Evolutionary conservation across 345 rosid species (phyloP), one percentile per base, ranked within the genome.

Genomic region (Acer campestre): DNA sequence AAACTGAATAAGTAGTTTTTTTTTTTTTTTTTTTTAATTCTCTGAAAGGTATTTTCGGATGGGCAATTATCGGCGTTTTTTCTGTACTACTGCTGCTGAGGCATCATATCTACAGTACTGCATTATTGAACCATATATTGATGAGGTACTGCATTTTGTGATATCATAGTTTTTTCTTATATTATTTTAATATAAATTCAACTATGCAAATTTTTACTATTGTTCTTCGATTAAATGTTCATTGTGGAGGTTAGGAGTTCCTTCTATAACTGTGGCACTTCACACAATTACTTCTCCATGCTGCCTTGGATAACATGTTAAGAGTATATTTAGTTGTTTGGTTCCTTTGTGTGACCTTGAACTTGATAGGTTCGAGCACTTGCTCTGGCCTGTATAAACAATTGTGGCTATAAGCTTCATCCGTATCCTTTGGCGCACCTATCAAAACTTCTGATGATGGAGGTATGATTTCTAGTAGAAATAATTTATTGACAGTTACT

Each of bases 391-490:
- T 89, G 85, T 80, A 86, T 95, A 75, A 91, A 95, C 78, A 87
- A 74, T 82, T 87, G 86, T 35, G 84, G 97, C 82, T 95, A 95
- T 86, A 93, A 93, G 89, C 97, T 93, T 84, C 98, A 95, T 79
- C 99, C 99, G 1, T 95, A 90, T 86, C 95, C 96, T 48, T 75
- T 93, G 71, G 11, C 66, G 1, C 89, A 76, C 35, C 68, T 95
- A 72, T 93, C 99, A 29, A 84, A 83, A 68, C 84, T 89, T 53
- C 78, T 95, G 86, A 82, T 81, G 85, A 90, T 95, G 98, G 84
- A 87, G 94, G 98, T 92, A 84, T 48, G 56, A 7, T 42, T 65
- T 38, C 67, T 51, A 64, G 14, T 10, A 8, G 61, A 17, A 61
- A 51, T 23, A 55, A 61, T 40, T 71, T 62, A 23, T 61, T 46